These are phyloP conservation scores for Dillenia turbinata DNA, from an alignment of 164 flowering plant species.

Conservation along the genomic window DNA sequence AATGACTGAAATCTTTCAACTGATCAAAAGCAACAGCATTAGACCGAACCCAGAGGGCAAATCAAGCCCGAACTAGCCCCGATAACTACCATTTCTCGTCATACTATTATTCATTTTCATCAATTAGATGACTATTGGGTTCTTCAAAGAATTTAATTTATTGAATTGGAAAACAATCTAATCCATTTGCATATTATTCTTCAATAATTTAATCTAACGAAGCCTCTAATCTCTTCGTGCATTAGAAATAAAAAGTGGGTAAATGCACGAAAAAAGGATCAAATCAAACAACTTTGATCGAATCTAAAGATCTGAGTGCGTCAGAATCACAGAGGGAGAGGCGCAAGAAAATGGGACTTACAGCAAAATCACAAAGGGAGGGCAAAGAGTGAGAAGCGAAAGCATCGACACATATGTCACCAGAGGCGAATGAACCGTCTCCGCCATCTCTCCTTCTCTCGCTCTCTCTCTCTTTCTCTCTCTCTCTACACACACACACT, in stretches of 20 bases:
- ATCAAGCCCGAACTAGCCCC: too few species aligned
- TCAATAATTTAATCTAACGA: too few species aligned
- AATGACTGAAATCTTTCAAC: too few species aligned
- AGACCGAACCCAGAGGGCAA: too few species aligned
- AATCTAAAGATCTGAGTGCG: neutral
- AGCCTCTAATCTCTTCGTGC: too few species aligned
- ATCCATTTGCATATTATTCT: too few species aligned
- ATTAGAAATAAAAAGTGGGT: neutral
- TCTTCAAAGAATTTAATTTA: too few species aligned
- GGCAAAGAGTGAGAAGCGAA: constrained; percentile 78
- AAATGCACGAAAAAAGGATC: neutral
- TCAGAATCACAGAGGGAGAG: neutral
- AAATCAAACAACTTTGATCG: neutral
- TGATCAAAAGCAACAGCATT: too few species aligned
- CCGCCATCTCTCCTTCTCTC: constrained; percentile 40
- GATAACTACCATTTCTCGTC: too few species aligned
- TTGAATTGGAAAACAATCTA: too few species aligned
- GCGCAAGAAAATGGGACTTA: constrained; percentile 26
- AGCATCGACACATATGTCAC: constrained; percentile 79
- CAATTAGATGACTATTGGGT: too few species aligned
- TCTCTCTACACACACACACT: neutral
- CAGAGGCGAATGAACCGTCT: constrained; percentile 76
- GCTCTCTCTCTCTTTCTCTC: constrained; percentile 14
- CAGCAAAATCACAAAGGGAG: constrained; percentile 94
- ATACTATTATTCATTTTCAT: too few species aligned